Evolutionary conservation across 768 basidiomycete species (phyloP).

Genomic region (Rhodocollybia butyracea): DNA sequence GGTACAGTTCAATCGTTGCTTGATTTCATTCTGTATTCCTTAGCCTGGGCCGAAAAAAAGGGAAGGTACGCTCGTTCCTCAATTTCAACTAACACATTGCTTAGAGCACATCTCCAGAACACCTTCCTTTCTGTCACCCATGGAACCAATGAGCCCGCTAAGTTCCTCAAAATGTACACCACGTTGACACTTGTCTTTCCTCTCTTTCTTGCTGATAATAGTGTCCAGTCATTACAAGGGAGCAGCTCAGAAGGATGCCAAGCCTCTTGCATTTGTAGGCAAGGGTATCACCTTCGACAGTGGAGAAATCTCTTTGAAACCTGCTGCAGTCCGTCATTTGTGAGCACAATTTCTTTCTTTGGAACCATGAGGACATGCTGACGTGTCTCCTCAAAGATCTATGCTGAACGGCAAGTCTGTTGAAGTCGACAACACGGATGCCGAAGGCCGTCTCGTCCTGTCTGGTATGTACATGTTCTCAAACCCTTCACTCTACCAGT

Average conservation of each 20-base stretch:
- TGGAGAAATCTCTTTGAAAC: slow-evolving; percentile 86
- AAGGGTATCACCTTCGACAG: slow-evolving; percentile 91
- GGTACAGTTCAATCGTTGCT: slow-evolving; percentile 42
- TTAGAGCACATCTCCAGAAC: slow-evolving; percentile 37
- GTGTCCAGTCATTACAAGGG: slow-evolving; percentile 73
- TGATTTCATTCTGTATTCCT: no score
- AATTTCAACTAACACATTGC: background rate
- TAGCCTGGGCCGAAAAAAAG: slow-evolving; percentile 80
- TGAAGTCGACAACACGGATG: slow-evolving; percentile 87
- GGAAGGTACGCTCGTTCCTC: slow-evolving; percentile 51
- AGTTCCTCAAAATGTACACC: slow-evolving; percentile 78
- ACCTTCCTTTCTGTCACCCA: slow-evolving; percentile 86
- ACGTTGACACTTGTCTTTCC: background rate
- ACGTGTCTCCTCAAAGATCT: slow-evolving; percentile 42
- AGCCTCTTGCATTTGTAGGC: slow-evolving; percentile 75
- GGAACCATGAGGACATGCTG: background rate
- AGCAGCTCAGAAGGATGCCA: slow-evolving; percentile 48
- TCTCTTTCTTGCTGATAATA: background rate
- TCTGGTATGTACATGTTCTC: slow-evolving; percentile 52
- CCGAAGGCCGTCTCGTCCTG: slow-evolving; percentile 75
- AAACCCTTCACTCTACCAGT: background rate
- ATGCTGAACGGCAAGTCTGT: slow-evolving; percentile 85
- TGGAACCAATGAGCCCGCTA: slow-evolving; percentile 80
- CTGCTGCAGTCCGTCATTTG: slow-evolving; percentile 58
- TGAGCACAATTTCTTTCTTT: slow-evolving; percentile 28